phyloP scores from a whole-genome alignment of 208 protist genomes.

The Tritrichomonas musculus region DNA sequence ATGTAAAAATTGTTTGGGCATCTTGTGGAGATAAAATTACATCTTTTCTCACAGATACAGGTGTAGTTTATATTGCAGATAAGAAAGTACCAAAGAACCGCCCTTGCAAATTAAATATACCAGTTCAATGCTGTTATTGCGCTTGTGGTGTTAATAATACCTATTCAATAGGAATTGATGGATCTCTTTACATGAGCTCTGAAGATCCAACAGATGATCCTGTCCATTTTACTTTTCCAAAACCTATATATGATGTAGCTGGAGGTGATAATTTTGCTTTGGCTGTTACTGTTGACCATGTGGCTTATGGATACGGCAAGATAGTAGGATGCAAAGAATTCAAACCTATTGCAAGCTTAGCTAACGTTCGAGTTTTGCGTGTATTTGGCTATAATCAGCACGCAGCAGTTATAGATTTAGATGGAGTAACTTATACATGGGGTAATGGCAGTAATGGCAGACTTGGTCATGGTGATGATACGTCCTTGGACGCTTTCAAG shows the following conservation, averaged over 20 bases:
- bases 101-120: not conserved
- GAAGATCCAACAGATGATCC: not conserved
- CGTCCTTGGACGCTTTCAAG: not conserved
- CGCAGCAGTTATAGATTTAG: not conserved
- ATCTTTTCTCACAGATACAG: not conserved
- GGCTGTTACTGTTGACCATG: not conserved
- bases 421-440: not conserved
- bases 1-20: not conserved
- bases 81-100: not conserved
- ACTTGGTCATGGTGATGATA: not conserved
- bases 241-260: not conserved
- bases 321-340: not conserved
- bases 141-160: not conserved
- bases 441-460: not conserved
- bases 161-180: not conserved
- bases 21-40: not conserved
- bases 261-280: not conserved
- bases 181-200: not conserved
- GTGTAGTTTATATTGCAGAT: not conserved
- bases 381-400: constrained; percentile 22
- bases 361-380: not conserved
- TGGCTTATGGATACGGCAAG: not conserved
- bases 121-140: not conserved
- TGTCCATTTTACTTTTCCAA: not conserved
- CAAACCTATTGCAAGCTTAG: not conserved